Base-by-base conservation (phyloP, 1,284 basidiomycete species). In the Austroboletus niveus region DNA sequence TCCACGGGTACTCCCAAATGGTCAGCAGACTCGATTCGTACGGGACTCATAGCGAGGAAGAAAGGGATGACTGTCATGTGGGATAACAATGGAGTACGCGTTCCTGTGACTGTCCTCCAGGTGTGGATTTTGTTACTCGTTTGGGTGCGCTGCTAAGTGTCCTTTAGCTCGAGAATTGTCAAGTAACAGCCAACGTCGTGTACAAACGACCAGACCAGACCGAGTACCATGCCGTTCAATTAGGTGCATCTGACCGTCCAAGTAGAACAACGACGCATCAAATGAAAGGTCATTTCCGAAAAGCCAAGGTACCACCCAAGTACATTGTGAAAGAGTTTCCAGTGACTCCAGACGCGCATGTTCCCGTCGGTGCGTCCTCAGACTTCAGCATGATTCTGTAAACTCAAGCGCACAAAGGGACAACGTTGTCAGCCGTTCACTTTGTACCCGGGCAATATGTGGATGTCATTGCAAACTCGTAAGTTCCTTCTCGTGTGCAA, bases 401-500 rank as follows among this genome's bases (percentile, higher is more conserved):
- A 32, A 15, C 42, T 36, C 29, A 43, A 40, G 20, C 40, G 58
- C 11, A 0, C 38, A 15, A 53, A 93, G 92, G 96, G 27, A 95
- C 95, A 0, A 85, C 84, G 15, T 69, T 99, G 29, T 94, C 92
- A 47, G 94, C 94, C 0, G 80, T 89, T 40, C 97, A 99, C 73
- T 99, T 98, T 66, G 96, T 99, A 14, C 97, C 97, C 0, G 97
- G 97, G 0, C 97, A 99, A 70, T 93, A 82, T 69, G 92, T 99
- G 17, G 97, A 99, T 71, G 92, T 97, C 2, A 80, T 92, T 54
- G 92, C 91, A 11, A 94, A 90, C 59, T 92, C 92, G 91, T 97
- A 70, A 61, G 92, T 24, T 44, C 45, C 35, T 41, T 57, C 34
- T 14, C 20, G 38, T 32, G 7, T 20, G 20, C 38, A 46, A 29